A percentile compares a stretch with the other conserved stretches of the same genome.
These are phyloP conservation scores for Paraconiothyrium sp. DNA, from an alignment of 2,329 filamentous ascomycete species.

Conservation along the genomic window DNA sequence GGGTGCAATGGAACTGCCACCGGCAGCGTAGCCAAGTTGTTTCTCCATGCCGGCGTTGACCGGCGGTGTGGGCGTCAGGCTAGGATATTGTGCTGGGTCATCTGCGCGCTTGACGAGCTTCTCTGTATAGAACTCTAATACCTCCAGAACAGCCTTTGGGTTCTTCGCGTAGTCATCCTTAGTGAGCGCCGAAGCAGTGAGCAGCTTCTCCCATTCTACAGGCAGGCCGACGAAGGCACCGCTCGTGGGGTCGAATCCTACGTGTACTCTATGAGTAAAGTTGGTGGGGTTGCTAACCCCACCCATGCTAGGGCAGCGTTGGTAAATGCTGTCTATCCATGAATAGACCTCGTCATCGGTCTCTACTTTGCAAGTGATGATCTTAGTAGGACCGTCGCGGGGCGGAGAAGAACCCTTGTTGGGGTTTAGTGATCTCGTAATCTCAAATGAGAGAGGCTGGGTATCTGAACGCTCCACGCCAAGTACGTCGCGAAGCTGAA, in stretches of 20 bases:
- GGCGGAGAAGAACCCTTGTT: constrained; percentile 70
- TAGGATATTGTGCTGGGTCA: constrained; percentile 74
- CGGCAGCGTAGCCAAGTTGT: constrained; percentile 57
- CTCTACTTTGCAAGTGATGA: constrained; percentile 92
- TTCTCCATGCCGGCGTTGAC: constrained; percentile 57
- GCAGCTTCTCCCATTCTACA: constrained; percentile 94
- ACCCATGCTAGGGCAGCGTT: constrained; percentile 95
- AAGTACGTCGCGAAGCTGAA: constrained; percentile 86
- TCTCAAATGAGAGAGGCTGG: constrained; percentile 91
- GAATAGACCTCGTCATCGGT: constrained; percentile 97
- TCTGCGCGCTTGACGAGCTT: constrained; percentile 77
- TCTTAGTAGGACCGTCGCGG: constrained; percentile 81
- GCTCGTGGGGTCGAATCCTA: constrained; percentile 94
- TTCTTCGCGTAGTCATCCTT: constrained; percentile 99
- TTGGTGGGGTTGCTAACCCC: constrained; percentile 98
- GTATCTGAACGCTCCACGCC: constrained; percentile 92
- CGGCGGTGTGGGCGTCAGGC: constrained; percentile 73
- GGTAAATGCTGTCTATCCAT: constrained; percentile 98
- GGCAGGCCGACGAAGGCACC: constrained; percentile 95
- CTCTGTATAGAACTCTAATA: constrained; percentile 85
- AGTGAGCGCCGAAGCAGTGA: constrained; percentile 96
- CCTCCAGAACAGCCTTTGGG: constrained; percentile 75
- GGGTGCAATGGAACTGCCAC: constrained; percentile 59
- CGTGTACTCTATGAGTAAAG: constrained; percentile 96
- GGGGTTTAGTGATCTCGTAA: constrained; percentile 76